A percentile compares a stretch with the other conserved stretches of the same genome.
phyloP scores from a whole-genome alignment of 2,329 filamentous ascomycete genomes.

The Alternaria gansuensis region DNA sequence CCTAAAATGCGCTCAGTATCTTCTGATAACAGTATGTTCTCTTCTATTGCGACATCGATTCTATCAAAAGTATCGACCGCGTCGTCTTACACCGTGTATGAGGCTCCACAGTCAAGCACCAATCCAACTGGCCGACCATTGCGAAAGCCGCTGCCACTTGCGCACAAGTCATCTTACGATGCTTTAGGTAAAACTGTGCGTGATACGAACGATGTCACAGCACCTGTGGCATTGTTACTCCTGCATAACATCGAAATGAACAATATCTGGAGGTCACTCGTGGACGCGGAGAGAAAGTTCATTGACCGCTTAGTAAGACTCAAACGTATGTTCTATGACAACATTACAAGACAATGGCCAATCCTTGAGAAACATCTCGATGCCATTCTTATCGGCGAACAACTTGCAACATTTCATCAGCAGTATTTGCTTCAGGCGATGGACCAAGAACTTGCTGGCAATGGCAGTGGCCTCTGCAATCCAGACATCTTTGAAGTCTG shows the following conservation, averaged over 20 bases:
- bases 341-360: constrained; percentile 41
- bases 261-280: constrained; percentile 34
- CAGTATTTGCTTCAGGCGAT: constrained; percentile 34
- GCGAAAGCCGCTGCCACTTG: constrained; percentile 27
- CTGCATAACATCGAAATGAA: constrained; percentile 32
- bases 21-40: constrained; percentile 24
- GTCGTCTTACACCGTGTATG: constrained; percentile 30
- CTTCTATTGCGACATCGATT: constrained; percentile 16
- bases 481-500: constrained; percentile 36
- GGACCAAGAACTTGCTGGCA: constrained; percentile 26
- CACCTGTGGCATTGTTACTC: constrained; percentile 2
- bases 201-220: neutral
- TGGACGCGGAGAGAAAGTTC: constrained; percentile 36
- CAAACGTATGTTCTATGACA: constrained; percentile 40
- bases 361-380: constrained; percentile 36
- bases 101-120: constrained; percentile 9
- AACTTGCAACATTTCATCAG: constrained; percentile 31
- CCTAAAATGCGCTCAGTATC: constrained; percentile 17
- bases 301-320: constrained; percentile 39
- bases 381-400: constrained; percentile 31
- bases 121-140: constrained; percentile 10
- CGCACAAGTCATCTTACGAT: constrained; percentile 24
- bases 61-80: constrained; percentile 28
- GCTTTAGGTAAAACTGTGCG: constrained; percentile 8
- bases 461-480: constrained; percentile 29